Evolutionary conservation across 2,329 filamentous ascomycete species (phyloP).

Genomic region (Zymoseptoria ardabiliae): DNA sequence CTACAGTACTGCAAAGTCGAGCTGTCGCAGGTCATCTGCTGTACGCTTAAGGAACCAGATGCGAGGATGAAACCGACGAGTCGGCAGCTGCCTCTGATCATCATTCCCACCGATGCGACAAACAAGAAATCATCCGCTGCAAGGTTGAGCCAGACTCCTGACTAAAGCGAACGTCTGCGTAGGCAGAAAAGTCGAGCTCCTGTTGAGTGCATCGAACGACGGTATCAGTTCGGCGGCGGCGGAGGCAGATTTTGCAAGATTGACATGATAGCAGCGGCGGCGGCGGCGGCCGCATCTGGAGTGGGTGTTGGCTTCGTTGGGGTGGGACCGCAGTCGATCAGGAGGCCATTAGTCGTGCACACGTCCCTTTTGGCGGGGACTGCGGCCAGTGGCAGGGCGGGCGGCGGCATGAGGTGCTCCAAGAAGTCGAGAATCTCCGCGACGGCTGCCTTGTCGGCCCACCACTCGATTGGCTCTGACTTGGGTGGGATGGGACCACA

Average conservation of each 20-base stretch:
- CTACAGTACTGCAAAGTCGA: too few species aligned
- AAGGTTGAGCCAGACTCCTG: too few species aligned
- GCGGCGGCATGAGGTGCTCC: neutral
- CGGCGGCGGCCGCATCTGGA: neutral
- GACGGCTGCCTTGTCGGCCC: neutral
- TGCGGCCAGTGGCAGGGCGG: too few species aligned
- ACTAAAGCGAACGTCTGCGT: too few species aligned
- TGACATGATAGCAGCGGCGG: neutral
- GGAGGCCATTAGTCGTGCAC: neutral
- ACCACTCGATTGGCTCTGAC: neutral
- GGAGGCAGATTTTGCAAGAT: neutral
- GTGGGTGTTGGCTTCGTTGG: neutral
- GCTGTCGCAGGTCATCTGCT: too few species aligned
- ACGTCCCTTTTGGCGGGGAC: neutral
- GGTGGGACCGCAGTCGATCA: neutral
- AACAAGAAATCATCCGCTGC: too few species aligned
- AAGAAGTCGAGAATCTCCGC: neutral
- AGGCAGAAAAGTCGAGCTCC: too few species aligned
- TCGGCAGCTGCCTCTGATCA: too few species aligned
- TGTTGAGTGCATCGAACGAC: neutral
- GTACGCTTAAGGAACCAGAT: too few species aligned
- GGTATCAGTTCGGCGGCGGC: neutral
- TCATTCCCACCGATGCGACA: too few species aligned
- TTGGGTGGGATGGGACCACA: neutral
- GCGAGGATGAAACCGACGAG: too few species aligned